Evolutionary conservation across 1,284 basidiomycete genomes (phyloP).

Genomic region (Rhizoctonia solani): DNA sequence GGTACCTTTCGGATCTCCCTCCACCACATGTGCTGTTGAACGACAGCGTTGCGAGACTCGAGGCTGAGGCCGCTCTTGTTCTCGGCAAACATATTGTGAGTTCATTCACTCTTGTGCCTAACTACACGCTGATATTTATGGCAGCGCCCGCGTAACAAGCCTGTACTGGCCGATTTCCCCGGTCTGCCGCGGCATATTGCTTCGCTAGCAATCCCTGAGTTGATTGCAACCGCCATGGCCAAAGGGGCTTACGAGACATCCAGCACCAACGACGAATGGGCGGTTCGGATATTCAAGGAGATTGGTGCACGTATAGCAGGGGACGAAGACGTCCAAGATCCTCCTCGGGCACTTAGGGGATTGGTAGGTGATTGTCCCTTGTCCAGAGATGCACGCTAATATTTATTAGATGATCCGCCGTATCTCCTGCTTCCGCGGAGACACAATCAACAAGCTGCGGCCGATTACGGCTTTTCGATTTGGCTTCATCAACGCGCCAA

Average conservation of each 20-base stretch:
- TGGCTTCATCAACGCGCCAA: background rate
- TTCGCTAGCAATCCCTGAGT: background rate
- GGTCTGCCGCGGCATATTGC: background rate
- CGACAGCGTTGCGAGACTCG: too few species aligned
- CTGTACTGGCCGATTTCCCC: background rate
- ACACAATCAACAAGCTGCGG: background rate
- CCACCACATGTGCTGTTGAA: too few species aligned
- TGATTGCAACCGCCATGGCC: background rate
- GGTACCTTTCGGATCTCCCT: too few species aligned
- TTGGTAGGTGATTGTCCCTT: background rate
- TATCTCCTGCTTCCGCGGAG: background rate
- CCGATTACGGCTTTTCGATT: background rate
- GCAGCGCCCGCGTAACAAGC: background rate
- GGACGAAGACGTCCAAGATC: background rate
- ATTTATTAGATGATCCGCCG: background rate
- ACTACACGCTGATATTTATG: background rate
- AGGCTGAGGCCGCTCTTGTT: too few species aligned
- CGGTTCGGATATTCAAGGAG: background rate
- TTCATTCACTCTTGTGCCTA: background rate
- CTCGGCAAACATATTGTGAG: background rate
- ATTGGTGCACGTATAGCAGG: background rate
- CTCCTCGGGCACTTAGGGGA: background rate
- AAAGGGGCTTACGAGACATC: background rate
- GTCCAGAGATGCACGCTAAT: background rate
- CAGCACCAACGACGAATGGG: background rate